Percentiles rank a stretch among this genome's conserved stretches.
Conservation (phyloP, 495 filamentous ascomycete species). For the Glonium stellatum region DNA sequence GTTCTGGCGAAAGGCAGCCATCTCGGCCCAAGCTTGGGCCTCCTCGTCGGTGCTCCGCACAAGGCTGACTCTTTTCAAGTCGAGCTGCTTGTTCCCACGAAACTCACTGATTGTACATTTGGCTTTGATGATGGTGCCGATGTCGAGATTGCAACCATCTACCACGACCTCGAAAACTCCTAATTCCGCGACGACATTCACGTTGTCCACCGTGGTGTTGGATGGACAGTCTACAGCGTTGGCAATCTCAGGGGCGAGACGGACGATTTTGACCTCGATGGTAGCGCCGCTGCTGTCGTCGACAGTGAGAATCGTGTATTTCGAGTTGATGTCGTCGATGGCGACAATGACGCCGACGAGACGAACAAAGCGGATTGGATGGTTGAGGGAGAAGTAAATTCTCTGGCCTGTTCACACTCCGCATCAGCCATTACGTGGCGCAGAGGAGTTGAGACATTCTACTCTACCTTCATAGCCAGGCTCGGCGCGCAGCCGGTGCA, state of each 20-base stretch:
- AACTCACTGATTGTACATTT: conserved; percentile 67
- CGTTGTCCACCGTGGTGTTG: conserved; percentile 29
- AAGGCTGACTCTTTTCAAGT: conserved; percentile 56
- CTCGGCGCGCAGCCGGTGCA: conserved; percentile 52
- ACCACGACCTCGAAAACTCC: conserved; percentile 27
- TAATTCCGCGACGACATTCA: conserved; percentile 17
- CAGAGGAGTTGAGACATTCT: conserved; percentile 1
- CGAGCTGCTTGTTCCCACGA: conserved; percentile 56
- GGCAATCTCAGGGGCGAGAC: conserved; percentile 16
- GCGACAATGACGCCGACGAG: conserved; percentile 71
- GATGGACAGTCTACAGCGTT: conserved; percentile 25
- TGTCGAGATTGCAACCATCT: conserved; percentile 40
- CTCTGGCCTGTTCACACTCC: conserved; percentile 48
- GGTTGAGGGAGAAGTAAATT: conserved; percentile 75
- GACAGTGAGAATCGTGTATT: conserved; percentile 57
- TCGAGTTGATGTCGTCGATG: conserved; percentile 53
- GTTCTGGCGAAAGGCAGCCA: conserved; percentile 52
- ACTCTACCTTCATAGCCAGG: conserved; percentile 61
- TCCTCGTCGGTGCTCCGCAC: conserved; percentile 50
- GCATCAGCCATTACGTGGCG: neutral
- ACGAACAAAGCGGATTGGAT: conserved; percentile 81
- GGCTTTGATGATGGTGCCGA: conserved; percentile 65
- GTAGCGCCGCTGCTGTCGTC: conserved; percentile 82
- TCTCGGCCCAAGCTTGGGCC: conserved; percentile 66
- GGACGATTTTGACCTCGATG: conserved; percentile 51